These are phyloP conservation scores for Pseudogymnoascus verrucosus DNA, from an alignment of 2,329 filamentous ascomycete genomes.

Conservation along the genomic window DNA sequence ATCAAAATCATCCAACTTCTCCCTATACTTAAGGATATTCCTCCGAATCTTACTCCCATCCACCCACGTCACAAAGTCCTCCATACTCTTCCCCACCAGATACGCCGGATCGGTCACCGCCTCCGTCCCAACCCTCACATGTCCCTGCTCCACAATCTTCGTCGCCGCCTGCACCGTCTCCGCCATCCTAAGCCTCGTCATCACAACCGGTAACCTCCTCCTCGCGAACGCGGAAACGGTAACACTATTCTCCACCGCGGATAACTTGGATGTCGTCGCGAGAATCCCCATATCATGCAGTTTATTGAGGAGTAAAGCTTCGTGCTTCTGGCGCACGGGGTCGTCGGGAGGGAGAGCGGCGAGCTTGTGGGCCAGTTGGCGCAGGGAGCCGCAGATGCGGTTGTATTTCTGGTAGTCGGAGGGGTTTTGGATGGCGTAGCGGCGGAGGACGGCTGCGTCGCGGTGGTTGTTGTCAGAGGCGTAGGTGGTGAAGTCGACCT, in stretches of 20 bases:
- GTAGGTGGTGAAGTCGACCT: conserved; percentile 92
- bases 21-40: conserved; percentile 89
- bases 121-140: conserved; percentile 85
- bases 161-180: conserved; percentile 79
- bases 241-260: conserved; percentile 77
- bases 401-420: conserved; percentile 71
- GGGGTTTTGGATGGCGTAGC: conserved; percentile 87
- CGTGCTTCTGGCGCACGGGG: conserved; percentile 71
- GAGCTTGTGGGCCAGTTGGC: conserved; percentile 83
- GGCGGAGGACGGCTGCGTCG: conserved; percentile 67
- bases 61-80: conserved; percentile 96
- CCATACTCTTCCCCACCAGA: conserved; percentile 78
- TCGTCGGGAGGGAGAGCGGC: conserved; percentile 74
- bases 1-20: conserved; percentile 95
- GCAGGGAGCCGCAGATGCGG: conserved; percentile 69
- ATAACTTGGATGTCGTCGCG: conserved; percentile 61
- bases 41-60: conserved; percentile 95
- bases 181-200: conserved; percentile 85
- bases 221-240: conserved; percentile 86
- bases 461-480: conserved; percentile 83
- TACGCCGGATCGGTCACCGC: conserved; percentile 86
- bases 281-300: conserved; percentile 88
- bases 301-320: conserved; percentile 82
- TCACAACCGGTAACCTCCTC: conserved; percentile 76
- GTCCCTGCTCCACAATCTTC: conserved; percentile 88